Evolutionary conservation across 2,329 filamentous ascomycete species (phyloP), one percentile per base, ranked within the genome.

Genomic region (Camptophora hylomeconis): DNA sequence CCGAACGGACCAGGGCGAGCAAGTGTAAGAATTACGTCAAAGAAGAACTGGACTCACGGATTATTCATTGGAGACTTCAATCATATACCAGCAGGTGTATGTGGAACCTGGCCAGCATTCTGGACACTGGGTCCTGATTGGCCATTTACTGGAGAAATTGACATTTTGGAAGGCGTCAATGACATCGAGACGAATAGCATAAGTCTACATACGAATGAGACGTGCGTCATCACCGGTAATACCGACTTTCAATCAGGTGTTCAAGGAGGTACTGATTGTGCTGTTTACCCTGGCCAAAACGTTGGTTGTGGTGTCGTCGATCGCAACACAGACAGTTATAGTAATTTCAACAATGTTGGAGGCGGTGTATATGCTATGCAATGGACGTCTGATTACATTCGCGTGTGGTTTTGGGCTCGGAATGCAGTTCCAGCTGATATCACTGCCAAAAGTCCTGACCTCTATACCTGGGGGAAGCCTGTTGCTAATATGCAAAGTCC

Each of bases 161-260:
- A 81, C 49, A 73, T 81, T 41, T 63, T 81, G 38, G 76, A 81
- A 56, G 75, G 74, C 18, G 72, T 79, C 41, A 75, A 78, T 54
- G 54, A 60, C 14, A 60, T 68, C 35, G 48, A 52, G 2, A 53
- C 61, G 36, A 66, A 74, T 45, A 49, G 58, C 22, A 57, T 80
- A 50, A 75, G 73, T 13, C 60, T 83, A 21, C 70, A 78, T 56
- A 76, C 75, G 0, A 30, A 27, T 14, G 38, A 38, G 4, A 42
- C 37, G 9, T 46, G 44, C 29, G 37, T 32, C 8, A 41, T 42
- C 24, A 26, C 32, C 5, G 37, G 38, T 5, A 29, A 35, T 29
- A 30, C 46, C 53, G 3, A 47, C 55, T 9, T 28, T 5, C 38
- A 56, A 9, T 33, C 53, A 7, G 52, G 56, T 30, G 61, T 60